Evolutionary conservation across 163 green algal species (phyloP).

Genomic region (Smithsoniella earleae): DNA sequence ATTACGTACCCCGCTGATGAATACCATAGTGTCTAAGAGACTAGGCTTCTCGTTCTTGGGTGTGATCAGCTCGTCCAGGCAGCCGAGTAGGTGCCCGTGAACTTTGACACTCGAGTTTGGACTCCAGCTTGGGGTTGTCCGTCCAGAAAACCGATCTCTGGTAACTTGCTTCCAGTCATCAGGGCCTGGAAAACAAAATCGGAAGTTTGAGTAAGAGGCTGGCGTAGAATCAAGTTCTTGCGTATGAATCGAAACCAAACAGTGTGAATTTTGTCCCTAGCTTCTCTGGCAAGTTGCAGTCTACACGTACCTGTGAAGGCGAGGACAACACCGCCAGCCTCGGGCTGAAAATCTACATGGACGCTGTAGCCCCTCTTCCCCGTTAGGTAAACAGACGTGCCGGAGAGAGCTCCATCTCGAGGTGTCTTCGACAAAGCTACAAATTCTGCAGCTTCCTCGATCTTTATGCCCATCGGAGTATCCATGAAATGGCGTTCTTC

Average conservation of each 20-base stretch:
- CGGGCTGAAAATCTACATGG: constrained; percentile 2
- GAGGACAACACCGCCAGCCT: neutral
- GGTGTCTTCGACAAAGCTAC: neutral
- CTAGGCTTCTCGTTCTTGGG: neutral
- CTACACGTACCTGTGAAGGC: constrained; percentile 6
- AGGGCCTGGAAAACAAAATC: neutral
- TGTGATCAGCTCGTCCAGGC: neutral
- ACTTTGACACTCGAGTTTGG: constrained; percentile 7
- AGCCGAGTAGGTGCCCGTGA: neutral
- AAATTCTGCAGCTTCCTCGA: constrained; percentile 1
- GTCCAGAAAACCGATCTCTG: constrained; percentile 11
- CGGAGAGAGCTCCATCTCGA: neutral
- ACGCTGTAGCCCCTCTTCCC: neutral
- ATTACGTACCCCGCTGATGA: neutral
- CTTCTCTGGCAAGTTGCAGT: neutral
- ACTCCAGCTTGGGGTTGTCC: neutral
- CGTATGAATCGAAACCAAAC: neutral
- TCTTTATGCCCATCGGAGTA: neutral
- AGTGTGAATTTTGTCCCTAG: neutral
- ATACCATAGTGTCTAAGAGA: neutral
- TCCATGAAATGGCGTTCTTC: no score
- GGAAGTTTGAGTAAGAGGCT: neutral
- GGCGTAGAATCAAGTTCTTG: neutral
- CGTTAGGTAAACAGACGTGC: neutral
- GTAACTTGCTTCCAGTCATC: constrained; percentile 28